A percentile compares a stretch with the other conserved stretches of the same genome.
Conservation (phyloP, 257 asterid species). For the Solanum tarapatanum region DNA sequence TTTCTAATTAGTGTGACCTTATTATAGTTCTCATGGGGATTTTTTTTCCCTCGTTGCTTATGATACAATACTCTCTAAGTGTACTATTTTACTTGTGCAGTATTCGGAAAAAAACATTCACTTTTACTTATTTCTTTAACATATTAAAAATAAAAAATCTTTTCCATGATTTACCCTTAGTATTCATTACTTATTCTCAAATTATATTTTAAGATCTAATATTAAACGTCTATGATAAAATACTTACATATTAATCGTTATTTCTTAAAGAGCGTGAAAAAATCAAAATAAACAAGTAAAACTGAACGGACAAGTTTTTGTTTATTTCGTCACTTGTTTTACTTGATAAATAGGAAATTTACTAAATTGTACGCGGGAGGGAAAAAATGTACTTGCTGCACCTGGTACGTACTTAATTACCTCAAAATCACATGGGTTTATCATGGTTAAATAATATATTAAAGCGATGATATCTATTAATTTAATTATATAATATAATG, state of each 20-base stretch:
- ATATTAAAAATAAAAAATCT: too few relatives aligned
- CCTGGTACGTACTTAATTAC: background rate
- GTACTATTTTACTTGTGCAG: background rate
- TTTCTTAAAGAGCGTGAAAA: too few relatives aligned
- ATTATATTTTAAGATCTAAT: background rate
- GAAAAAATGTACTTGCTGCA: background rate
- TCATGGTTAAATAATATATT: background rate
- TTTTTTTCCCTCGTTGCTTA: background rate
- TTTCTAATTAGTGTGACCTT: background rate
- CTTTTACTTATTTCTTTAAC: too few relatives aligned
- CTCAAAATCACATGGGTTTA: background rate
- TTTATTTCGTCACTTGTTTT: background rate
- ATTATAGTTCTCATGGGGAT: background rate
- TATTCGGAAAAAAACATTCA: background rate
- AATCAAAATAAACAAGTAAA: too few relatives aligned
- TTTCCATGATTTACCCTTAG: background rate
- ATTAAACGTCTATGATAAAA: too few relatives aligned
- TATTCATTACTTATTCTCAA: too few relatives aligned
- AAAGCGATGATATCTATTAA: background rate
- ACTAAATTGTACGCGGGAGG: background rate
- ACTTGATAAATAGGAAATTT: background rate
- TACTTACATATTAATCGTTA: background rate
- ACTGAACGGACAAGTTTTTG: rapidly evolving
- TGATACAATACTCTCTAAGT: background rate
- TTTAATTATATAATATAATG: background rate